Evolutionary conservation across 805 yeast species (phyloP).

Genomic region (Danielia oregonensis): DNA sequence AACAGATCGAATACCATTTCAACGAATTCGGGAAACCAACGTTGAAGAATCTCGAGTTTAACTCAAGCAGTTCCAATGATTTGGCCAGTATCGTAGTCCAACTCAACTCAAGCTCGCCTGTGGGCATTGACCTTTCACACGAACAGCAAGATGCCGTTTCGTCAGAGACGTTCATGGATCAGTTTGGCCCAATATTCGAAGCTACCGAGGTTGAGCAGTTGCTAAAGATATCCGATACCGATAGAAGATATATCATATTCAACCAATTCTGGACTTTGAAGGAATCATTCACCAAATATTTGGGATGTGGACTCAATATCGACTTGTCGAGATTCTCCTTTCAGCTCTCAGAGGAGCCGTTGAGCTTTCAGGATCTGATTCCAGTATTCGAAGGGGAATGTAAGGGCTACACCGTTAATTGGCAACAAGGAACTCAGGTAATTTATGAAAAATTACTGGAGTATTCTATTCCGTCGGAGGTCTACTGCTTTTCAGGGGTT

Average conservation of each 20-base stretch:
- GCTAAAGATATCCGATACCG: conserved; percentile 7
- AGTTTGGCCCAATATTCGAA: conserved; percentile 43
- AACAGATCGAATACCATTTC: conserved; percentile 21
- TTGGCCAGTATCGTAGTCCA: conserved; percentile 44
- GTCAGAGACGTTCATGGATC: conserved; percentile 23
- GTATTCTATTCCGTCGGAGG: too few relatives aligned
- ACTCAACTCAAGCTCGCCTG: conserved; percentile 16
- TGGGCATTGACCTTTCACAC: conserved; percentile 40
- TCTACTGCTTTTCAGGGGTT: not conserved
- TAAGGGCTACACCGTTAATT: not conserved
- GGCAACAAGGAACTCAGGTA: conserved; percentile 9
- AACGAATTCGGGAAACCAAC: conserved; percentile 58
- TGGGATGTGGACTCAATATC: conserved; percentile 52
- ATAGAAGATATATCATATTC: conserved; percentile 30
- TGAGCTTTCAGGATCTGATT: not conserved
- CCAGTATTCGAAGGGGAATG: not conserved
- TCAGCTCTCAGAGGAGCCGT: not conserved
- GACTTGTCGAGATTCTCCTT: conserved; percentile 13
- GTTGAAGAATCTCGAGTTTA: conserved; percentile 42
- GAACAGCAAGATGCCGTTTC: conserved; percentile 24
- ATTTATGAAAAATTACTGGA: conserved; percentile 2
- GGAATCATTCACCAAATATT: conserved; percentile 67
- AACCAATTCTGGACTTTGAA: conserved; percentile 75
- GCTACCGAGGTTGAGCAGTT: conserved; percentile 31
- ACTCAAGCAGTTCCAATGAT: conserved; percentile 56